Evolutionary conservation across 208 protist genomes (phyloP).

Genomic region (Lotmaria passim): DNA sequence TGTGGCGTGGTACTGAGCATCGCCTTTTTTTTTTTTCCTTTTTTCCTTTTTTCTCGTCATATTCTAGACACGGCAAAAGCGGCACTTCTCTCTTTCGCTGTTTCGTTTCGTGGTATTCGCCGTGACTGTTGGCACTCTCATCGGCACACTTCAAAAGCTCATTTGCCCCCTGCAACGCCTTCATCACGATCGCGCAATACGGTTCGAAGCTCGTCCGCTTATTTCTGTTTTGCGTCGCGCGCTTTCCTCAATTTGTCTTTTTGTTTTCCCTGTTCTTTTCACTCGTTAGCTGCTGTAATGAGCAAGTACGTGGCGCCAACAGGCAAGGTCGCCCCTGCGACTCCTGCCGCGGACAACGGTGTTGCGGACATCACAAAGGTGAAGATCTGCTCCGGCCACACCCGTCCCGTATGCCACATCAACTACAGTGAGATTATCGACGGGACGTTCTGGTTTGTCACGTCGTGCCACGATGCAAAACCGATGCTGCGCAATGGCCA

Average conservation of each 20-base stretch:
- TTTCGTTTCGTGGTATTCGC: too few species aligned
- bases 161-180: too few species aligned
- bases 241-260: neutral
- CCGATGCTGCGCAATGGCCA: constrained; percentile 95
- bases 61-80: too few species aligned
- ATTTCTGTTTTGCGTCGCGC: neutral
- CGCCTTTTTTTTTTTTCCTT: too few species aligned
- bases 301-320: constrained; percentile 75
- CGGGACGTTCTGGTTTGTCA: constrained; percentile 92
- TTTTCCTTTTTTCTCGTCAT: too few species aligned
- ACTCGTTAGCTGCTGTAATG: constrained; percentile 32
- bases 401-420: constrained; percentile 91
- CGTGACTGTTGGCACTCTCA: too few species aligned
- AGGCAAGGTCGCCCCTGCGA: constrained; percentile 43
- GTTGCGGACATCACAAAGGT: constrained; percentile 73
- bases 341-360: constrained; percentile 30
- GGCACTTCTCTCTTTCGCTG: too few species aligned
- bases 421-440: constrained; percentile 92
- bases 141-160: too few species aligned
- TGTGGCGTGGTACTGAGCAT: too few species aligned
- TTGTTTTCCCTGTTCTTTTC: neutral
- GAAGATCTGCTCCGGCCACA: constrained; percentile 93
- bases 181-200: neutral
- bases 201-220: neutral
- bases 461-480: constrained; percentile 91